These are phyloP conservation scores for Silene latifolia DNA, from an alignment of 148 eudicot species.

Conservation along the genomic window DNA sequence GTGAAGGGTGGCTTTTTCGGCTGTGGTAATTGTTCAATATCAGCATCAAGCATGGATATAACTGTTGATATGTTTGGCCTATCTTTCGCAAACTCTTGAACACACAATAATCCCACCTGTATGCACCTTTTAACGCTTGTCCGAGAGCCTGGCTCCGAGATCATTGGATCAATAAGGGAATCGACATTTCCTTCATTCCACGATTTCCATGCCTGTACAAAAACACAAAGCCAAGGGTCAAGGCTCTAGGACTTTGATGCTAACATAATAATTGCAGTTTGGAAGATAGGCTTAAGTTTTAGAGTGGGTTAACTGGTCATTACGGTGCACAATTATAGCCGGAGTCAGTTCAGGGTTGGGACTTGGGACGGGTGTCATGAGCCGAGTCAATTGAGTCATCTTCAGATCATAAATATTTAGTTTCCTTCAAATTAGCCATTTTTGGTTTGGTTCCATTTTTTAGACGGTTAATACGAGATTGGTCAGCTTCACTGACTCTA, in stretches of 20 bases:
- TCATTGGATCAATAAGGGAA: constrained; percentile 25
- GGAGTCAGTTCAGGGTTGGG: too few species aligned
- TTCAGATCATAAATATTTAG: too few species aligned
- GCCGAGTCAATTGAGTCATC: too few species aligned
- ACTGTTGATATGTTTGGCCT: constrained; percentile 36
- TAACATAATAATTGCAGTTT: background rate
- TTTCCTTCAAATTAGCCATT: too few species aligned
- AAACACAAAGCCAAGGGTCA: constrained; percentile 9
- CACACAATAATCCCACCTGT: constrained; percentile 35
- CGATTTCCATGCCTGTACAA: constrained; percentile 33
- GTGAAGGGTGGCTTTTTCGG: constrained; percentile 33
- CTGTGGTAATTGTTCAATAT: constrained; percentile 25
- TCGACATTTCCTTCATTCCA: constrained; percentile 28
- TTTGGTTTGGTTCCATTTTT: too few species aligned
- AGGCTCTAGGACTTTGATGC: background rate
- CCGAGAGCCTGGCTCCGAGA: constrained; percentile 14
- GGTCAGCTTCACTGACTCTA: too few species aligned
- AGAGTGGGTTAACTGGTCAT: too few species aligned
- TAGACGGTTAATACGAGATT: too few species aligned
- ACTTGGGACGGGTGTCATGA: too few species aligned
- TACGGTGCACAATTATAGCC: too few species aligned
- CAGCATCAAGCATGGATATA: constrained; percentile 33
- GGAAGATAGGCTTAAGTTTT: background rate
- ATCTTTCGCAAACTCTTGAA: constrained; percentile 30
- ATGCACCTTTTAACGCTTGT: constrained; percentile 28